Conservation (phyloP, 331 rosid species). For the Pyrus hybrid region DNA sequence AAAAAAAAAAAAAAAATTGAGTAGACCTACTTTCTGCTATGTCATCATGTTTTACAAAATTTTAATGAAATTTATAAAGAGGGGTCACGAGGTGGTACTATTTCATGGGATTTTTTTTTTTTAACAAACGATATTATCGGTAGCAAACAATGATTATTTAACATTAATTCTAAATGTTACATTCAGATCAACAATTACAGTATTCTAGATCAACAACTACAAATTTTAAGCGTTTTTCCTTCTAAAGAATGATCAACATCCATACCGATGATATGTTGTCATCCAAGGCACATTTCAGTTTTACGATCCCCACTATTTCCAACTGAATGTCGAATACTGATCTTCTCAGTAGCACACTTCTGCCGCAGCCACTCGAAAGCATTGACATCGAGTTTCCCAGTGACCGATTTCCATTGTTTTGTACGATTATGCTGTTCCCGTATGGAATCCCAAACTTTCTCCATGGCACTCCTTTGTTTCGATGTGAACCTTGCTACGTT, state of each 20-base stretch:
- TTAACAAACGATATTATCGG: slow-evolving; percentile 19
- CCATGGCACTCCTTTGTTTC: slow-evolving; percentile 69
- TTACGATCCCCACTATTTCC: slow-evolving; percentile 82
- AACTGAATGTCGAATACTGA: slow-evolving; percentile 84
- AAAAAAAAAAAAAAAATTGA: no score
- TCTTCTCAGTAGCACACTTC: slow-evolving; percentile 76
- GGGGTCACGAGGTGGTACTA: no score
- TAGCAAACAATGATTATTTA: neutral
- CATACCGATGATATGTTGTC: slow-evolving; percentile 9
- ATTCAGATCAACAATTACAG: neutral
- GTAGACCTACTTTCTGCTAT: no score
- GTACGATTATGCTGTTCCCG: slow-evolving; percentile 68
- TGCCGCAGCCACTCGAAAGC: slow-evolving; percentile 85
- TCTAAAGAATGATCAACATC: neutral
- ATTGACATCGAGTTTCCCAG: slow-evolving; percentile 86
- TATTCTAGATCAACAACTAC: neutral
- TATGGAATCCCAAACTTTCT: slow-evolving; percentile 80
- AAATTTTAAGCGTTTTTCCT: neutral
- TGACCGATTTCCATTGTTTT: slow-evolving; percentile 81
- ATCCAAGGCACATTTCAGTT: slow-evolving; percentile 94
- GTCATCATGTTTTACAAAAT: no score
- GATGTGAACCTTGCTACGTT: slow-evolving; percentile 67
- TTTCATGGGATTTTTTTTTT: no score
- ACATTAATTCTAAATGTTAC: neutral
- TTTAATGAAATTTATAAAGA: no score